Conservation (phyloP, 2,329 filamentous ascomycete genomes). For the Septoria linicola region DNA sequence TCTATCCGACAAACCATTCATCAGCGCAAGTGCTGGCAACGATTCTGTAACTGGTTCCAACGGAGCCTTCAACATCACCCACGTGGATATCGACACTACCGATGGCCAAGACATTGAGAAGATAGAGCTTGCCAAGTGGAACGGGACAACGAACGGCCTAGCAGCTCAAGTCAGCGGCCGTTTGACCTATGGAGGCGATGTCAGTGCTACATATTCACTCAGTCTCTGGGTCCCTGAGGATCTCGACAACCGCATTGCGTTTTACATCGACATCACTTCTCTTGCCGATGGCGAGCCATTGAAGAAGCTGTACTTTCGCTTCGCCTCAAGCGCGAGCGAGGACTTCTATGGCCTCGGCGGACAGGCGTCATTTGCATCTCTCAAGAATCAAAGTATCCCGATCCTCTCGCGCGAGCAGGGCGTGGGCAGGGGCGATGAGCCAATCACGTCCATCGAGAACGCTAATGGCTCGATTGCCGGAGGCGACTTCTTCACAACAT, state of each 20-base stretch:
- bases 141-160: constrained; percentile 19
- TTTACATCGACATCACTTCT: constrained; percentile 24
- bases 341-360: constrained; percentile 34
- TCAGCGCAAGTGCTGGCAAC: constrained; percentile 31
- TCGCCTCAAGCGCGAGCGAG: constrained; percentile 26
- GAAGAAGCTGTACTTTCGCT: constrained; percentile 33
- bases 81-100: constrained; percentile 29
- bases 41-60: constrained; percentile 28
- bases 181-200: constrained; percentile 24
- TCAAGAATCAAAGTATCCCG: constrained; percentile 34
- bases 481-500: constrained; percentile 38
- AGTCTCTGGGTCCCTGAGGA: constrained; percentile 28
- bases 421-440: constrained; percentile 34
- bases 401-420: constrained; percentile 35
- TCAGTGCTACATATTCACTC: constrained; percentile 24
- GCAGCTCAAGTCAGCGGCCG: constrained; percentile 29
- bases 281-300: constrained; percentile 13
- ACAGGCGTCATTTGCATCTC: constrained; percentile 32
- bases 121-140: constrained; percentile 21
- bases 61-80: constrained; percentile 31
- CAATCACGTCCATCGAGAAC: constrained; percentile 31
- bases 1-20: constrained; percentile 24
- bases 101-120: constrained; percentile 26
- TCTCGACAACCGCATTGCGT: constrained; percentile 25
- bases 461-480: constrained; percentile 32